phyloP scores from a whole-genome alignment of 2,329 filamentous ascomycete species.

The Parastagonospora avenae region DNA sequence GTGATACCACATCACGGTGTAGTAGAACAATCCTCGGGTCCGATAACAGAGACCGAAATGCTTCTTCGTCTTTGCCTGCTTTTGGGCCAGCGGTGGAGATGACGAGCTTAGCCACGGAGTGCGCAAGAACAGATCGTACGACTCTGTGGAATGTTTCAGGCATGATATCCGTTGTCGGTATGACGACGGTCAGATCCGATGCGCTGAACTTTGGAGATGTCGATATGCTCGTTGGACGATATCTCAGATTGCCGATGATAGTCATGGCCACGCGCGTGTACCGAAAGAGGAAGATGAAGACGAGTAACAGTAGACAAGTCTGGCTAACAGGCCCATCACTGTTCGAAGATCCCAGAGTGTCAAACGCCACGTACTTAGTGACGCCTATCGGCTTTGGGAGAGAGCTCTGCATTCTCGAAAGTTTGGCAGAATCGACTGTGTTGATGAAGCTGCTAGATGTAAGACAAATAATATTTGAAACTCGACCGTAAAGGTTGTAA shows the following conservation, averaged over 20 bases:
- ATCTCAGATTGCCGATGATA: slow-evolving; percentile 48
- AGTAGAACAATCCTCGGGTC: slow-evolving; percentile 25
- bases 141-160: slow-evolving; percentile 51
- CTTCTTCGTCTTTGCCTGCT: slow-evolving; percentile 25
- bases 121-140: slow-evolving; percentile 48
- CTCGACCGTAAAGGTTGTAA: too few species aligned
- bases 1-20: slow-evolving; percentile 44
- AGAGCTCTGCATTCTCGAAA: too few species aligned
- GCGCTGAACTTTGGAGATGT: slow-evolving; percentile 13
- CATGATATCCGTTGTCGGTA: slow-evolving; percentile 57
- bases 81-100: slow-evolving; percentile 50
- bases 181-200: slow-evolving; percentile 56
- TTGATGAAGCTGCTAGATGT: too few species aligned
- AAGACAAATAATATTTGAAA: too few species aligned
- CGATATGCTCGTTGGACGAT: slow-evolving; percentile 41
- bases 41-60: slow-evolving; percentile 45
- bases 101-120: slow-evolving; percentile 45
- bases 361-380: too few species aligned
- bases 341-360: too few species aligned
- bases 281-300: slow-evolving; percentile 50
- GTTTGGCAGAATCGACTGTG: too few species aligned
- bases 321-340: background rate
- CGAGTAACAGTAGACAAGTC: slow-evolving; percentile 26
- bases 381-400: too few species aligned
- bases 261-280: slow-evolving; percentile 56